Evolutionary conservation across 139 green algal species (phyloP).

Genomic region (Diplosphaera chodatii): DNA sequence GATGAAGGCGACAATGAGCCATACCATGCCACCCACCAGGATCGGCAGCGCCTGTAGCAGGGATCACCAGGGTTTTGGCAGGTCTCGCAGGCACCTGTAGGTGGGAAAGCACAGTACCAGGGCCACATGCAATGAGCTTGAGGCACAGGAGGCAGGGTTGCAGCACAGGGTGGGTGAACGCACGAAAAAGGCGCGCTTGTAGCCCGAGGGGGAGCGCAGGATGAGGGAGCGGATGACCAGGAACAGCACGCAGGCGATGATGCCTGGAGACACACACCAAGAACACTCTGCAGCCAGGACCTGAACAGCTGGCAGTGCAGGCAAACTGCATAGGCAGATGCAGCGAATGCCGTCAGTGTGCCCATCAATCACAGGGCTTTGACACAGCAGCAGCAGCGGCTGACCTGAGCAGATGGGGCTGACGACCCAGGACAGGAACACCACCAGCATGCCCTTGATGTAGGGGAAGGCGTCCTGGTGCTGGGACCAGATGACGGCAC

Average conservation of each 20-base stretch:
- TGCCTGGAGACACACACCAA: conserved; percentile 10
- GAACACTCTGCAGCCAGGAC: too few species aligned
- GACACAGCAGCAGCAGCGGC: too few species aligned
- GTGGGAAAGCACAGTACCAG: too few species aligned
- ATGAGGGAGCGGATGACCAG: conserved; percentile 24
- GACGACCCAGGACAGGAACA: conserved; percentile 55
- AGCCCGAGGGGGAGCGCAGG: conserved; percentile 26
- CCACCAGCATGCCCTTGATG: conserved; percentile 27
- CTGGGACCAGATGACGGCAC: conserved; percentile 23
- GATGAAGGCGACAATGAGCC: conserved; percentile 56
- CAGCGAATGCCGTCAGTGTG: too few species aligned
- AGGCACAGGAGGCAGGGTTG: not conserved
- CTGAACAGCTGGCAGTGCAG: too few species aligned
- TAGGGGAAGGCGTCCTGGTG: conserved; percentile 28
- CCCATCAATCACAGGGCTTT: too few species aligned
- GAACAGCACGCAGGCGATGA: conserved; percentile 27
- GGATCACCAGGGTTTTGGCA: too few species aligned
- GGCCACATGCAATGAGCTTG: not conserved
- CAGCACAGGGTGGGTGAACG: not conserved
- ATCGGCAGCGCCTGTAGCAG: too few species aligned
- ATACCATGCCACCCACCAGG: conserved; percentile 36
- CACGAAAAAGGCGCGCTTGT: conserved; percentile 20
- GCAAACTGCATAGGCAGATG: too few species aligned
- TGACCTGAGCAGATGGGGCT: conserved; percentile 34
- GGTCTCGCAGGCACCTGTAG: too few species aligned